phyloP scores from a whole-genome alignment of 169 alveolate species.

The Plasmodium yoelii region DNA sequence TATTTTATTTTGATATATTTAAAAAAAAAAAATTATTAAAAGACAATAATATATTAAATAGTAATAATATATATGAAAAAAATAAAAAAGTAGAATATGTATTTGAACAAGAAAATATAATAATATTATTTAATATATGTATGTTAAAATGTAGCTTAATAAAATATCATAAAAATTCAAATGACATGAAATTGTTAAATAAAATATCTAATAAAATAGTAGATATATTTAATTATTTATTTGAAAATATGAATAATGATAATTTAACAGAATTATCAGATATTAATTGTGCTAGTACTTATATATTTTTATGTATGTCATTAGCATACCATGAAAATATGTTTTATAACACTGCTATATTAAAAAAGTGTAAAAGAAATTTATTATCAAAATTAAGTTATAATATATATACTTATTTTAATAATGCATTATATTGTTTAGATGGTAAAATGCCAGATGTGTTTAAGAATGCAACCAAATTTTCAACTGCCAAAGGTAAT shows the following conservation, averaged over 20 bases:
- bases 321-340: slow-evolving; percentile 72
- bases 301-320: slow-evolving; percentile 50
- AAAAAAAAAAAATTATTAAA: slow-evolving; percentile 37
- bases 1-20: slow-evolving; percentile 72
- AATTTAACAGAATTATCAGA: slow-evolving; percentile 21
- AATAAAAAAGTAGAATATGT: slow-evolving; percentile 54
- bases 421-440: slow-evolving; percentile 25
- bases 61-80: slow-evolving; percentile 49
- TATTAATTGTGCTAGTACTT: slow-evolving; percentile 48
- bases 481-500: slow-evolving; percentile 11
- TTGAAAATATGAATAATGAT: slow-evolving; percentile 35
- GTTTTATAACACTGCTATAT: slow-evolving; percentile 71
- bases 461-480: slow-evolving; percentile 14
- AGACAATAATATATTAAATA: slow-evolving; percentile 22
- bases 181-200: slow-evolving; percentile 53
- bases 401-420: slow-evolving; percentile 51
- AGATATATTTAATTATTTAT: slow-evolving; percentile 62
- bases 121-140: slow-evolving; percentile 54
- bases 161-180: slow-evolving; percentile 33
- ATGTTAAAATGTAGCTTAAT: slow-evolving; percentile 20
- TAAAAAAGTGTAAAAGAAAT: slow-evolving; percentile 60
- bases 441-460: slow-evolving; percentile 40
- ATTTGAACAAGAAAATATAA: slow-evolving; percentile 40
- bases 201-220: slow-evolving; percentile 51
- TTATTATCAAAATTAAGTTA: slow-evolving; percentile 47